Conservation (phyloP, 352 stramenopile genomes). For the Peronospora farinosa region DNA sequence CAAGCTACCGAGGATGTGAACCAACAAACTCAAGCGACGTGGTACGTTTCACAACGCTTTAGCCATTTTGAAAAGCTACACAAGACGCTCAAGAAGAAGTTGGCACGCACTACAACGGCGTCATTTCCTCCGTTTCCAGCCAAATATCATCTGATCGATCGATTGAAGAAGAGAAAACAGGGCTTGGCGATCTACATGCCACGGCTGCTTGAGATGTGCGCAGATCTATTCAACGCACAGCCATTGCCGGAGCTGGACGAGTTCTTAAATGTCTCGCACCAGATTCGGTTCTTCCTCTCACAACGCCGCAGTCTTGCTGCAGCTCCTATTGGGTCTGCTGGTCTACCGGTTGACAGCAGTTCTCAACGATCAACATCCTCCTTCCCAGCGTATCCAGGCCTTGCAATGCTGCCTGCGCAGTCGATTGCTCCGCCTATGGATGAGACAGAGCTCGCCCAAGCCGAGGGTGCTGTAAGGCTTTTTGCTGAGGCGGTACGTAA, state of each 20-base stretch:
- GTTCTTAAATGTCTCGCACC: constrained; percentile 34
- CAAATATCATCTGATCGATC: constrained; percentile 33
- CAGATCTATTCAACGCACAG: constrained; percentile 23
- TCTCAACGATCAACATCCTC: constrained; percentile 6
- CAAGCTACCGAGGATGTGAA: neutral
- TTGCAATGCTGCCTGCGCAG: constrained; percentile 11
- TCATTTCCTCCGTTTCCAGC: constrained; percentile 34
- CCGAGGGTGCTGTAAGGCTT: constrained; percentile 27
- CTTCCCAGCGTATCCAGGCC: constrained; percentile 20
- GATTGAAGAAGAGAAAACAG: constrained; percentile 33
- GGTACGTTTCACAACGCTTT: constrained; percentile 43
- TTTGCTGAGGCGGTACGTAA: constrained; percentile 24
- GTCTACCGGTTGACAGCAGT: constrained; percentile 3
- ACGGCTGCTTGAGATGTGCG: constrained; percentile 32
- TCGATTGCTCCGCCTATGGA: constrained; percentile 28
- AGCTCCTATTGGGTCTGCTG: constrained; percentile 11
- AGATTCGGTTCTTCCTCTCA: constrained; percentile 30
- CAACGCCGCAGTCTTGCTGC: constrained; percentile 10
- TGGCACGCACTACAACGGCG: constrained; percentile 14
- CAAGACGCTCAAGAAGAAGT: constrained; percentile 25
- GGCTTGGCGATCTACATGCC: constrained; percentile 30
- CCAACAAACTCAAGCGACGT: constrained; percentile 18
- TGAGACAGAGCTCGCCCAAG: constrained; percentile 31
- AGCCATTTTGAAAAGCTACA: constrained; percentile 40
- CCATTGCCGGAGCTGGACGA: constrained; percentile 33